A percentile compares a stretch with the other conserved stretches of the same genome.
Evolutionary conservation across 2,329 filamentous ascomycete species (phyloP).

Genomic region (Pestalotiopsis sp.): DNA sequence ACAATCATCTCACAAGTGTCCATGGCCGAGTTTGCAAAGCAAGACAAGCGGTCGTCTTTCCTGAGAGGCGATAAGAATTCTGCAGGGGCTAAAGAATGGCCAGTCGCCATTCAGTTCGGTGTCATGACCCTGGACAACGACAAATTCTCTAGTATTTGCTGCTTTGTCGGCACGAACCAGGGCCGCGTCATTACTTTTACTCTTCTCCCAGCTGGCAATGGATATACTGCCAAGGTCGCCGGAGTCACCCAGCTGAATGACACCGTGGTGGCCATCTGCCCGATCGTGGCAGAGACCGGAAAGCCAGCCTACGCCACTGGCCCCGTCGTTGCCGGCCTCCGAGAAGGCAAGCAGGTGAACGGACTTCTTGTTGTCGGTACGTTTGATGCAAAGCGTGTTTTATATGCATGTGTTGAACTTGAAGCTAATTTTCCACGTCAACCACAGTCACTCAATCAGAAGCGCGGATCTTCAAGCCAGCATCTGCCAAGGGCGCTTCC

Average conservation of each 20-base stretch:
- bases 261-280: constrained; percentile 73
- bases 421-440: background rate
- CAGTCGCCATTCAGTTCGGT: constrained; percentile 84
- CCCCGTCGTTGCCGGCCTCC: constrained; percentile 72
- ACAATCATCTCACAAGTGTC: constrained; percentile 77
- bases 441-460: constrained; percentile 66
- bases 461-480: constrained; percentile 85
- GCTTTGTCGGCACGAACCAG: constrained; percentile 85
- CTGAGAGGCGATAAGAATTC: constrained; percentile 56
- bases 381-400: constrained; percentile 21
- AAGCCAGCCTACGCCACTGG: constrained; percentile 76
- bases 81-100: constrained; percentile 66
- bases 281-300: constrained; percentile 79
- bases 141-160: constrained; percentile 89
- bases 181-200: constrained; percentile 91
- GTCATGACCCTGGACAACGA: constrained; percentile 94
- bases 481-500: constrained; percentile 84
- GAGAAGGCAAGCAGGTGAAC: constrained; percentile 74
- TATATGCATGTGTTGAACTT: constrained; percentile 25
- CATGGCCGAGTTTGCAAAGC: constrained; percentile 73
- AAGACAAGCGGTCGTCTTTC: constrained; percentile 77
- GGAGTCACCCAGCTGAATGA: constrained; percentile 71
- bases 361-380: constrained; percentile 78
- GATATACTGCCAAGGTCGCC: constrained; percentile 73
- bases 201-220: constrained; percentile 73